Evolutionary conservation across 1,284 basidiomycete species (phyloP), one percentile per base, ranked within the genome.

Genomic region (Heterobasidion occidentale): DNA sequence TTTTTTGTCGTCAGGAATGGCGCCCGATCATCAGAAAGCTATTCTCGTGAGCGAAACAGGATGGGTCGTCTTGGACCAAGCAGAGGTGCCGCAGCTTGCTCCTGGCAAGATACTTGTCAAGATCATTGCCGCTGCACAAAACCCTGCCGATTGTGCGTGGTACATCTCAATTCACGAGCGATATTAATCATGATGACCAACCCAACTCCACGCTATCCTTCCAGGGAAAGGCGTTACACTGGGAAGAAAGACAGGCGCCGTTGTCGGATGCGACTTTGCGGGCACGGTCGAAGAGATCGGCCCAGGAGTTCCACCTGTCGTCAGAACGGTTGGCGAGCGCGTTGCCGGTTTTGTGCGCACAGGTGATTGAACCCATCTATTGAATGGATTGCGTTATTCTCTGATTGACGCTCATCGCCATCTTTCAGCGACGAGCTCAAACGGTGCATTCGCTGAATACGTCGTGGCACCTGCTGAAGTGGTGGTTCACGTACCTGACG

Each of bases 391-490:
- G 12, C 14, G 20, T n/a, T 6, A 5, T 5, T 11, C 34, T 14
- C 12, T 11, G 27, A 12, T 27, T 27, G 3, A 27, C 27, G 27
- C 27, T 27, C 27, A 27, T 19, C 19, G 19, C 19, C 19, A 52
- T 55, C 20, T 48, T 11, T 49, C 47, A 34, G 47, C 20, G 27
- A 49, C 19, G 19, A 12, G 47, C 15, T 12, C 33, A n/a, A 51
- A 56, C 49, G 70, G 72, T n/a, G 58, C 69, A 9, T 73, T 65
- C 56, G 66, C 70, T 7, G 68, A 73, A 59, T 73, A 71, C 56
- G 46, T 67, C 19, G 58, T 66, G 27, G 27, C 3, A 57, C 61
- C 33, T 7, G 15, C 14, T 42, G 42, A 44, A 5, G 42, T 9
- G 20, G 44, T 33, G 9, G 17, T 36, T 9, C 20, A 27, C 17